phyloP scores from a whole-genome alignment of 169 alveolate species.

The Eimeria praecox region DNA sequence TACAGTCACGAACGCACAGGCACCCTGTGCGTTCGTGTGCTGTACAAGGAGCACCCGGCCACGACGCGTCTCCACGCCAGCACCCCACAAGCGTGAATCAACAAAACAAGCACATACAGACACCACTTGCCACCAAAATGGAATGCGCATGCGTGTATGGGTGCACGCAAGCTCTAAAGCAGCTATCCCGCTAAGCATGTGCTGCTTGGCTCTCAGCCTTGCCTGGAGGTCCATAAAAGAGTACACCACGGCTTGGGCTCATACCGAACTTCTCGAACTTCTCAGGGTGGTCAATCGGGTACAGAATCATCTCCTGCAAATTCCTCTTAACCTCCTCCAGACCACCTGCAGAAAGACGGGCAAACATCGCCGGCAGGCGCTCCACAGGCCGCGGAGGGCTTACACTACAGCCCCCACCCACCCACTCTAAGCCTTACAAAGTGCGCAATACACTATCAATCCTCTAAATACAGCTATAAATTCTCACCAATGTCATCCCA shows the following conservation, averaged over 20 bases:
- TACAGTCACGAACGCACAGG: not conserved
- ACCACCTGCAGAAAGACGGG: constrained; percentile 56
- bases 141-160: not conserved
- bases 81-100: not conserved
- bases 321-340: constrained; percentile 88
- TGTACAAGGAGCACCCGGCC: not conserved
- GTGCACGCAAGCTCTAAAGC: not conserved
- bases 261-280: constrained; percentile 98
- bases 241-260: constrained; percentile 99
- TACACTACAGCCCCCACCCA: too few species aligned
- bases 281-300: constrained; percentile 96
- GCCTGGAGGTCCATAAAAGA: constrained; percentile 99
- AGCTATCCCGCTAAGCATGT: not conserved
- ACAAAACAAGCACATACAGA: not conserved
- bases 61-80: not conserved
- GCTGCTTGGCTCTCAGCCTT: constrained; percentile 81
- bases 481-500: constrained; percentile 99
- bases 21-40: not conserved
- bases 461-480: not conserved
- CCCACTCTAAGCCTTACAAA: not conserved
- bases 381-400: not conserved
- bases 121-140: not conserved
- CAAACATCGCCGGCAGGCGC: constrained; percentile 85
- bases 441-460: not conserved
- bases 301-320: constrained; percentile 98